A percentile compares a stretch with the other conserved stretches of the same genome.
phyloP scores from a whole-genome alignment of 257 asterid genomes.

The Anisodus acutangulus region DNA sequence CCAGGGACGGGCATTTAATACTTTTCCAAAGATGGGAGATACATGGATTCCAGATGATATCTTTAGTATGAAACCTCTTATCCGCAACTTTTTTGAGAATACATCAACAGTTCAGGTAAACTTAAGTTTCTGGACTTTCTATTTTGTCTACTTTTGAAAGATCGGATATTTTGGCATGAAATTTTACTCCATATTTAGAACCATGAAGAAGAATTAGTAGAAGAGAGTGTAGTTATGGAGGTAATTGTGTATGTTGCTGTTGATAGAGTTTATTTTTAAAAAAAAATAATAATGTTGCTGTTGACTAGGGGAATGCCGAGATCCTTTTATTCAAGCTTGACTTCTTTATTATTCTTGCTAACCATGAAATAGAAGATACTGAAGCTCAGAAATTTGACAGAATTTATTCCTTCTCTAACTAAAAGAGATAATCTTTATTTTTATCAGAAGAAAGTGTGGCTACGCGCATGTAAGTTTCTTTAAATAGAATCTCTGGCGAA shows the following conservation, averaged over 20 bases:
- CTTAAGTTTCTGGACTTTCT: not conserved
- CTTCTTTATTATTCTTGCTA: not conserved
- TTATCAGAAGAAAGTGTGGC: not conserved
- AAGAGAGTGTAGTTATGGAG: not conserved
- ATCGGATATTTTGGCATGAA: not conserved
- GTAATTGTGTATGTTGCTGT: not conserved
- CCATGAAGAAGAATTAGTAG: not conserved
- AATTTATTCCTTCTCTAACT: not conserved
- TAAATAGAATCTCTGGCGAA: not conserved
- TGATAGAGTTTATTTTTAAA: not conserved
- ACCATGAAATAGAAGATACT: not conserved
- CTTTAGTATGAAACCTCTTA: constrained; percentile 70
- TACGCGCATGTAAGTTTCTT: not conserved
- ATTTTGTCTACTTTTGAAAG: not conserved
- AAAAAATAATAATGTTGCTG: not conserved
- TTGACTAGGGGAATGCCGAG: not conserved
- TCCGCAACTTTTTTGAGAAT: constrained; percentile 89
- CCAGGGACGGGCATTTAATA: constrained; percentile 94
- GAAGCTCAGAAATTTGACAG: not conserved
- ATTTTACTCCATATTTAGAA: not conserved
- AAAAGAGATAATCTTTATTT: not conserved
- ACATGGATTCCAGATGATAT: constrained; percentile 85
- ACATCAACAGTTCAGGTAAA: constrained; percentile 90
- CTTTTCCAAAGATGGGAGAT: constrained; percentile 97
- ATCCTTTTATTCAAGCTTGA: not conserved